Base-by-base conservation (phyloP, 202 grass and related monocot genomes). In the Zoysia matrella region DNA sequence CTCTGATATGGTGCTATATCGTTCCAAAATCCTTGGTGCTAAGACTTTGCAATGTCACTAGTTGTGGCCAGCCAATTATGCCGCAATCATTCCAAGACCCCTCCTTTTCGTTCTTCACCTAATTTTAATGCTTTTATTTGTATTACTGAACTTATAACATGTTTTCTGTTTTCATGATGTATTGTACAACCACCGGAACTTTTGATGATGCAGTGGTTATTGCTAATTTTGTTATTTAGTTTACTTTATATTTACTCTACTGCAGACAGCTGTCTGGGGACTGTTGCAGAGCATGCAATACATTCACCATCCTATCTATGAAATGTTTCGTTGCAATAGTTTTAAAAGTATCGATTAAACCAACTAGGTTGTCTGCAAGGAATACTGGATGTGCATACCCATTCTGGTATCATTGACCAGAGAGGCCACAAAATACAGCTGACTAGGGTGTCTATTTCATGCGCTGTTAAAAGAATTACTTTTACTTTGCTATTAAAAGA, bases 121-220 rank as follows among this genome's bases (percentile, higher is more conserved):
- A 47, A 52, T 46, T 76, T 15, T 46, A 80, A 65, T 75, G 47
- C 52, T 60, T 44, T 79, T 76, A 6, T 36, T 46, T 62, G 65
- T 84, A 76, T 69, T 80, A 58, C 36, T 85, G 11, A 30, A 57
- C 65, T 44, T 52, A 55, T 41, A 71, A 44, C 11, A 44, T 84
- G 13, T 36, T 57, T 80, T 45, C 71, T 66, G 50, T 75, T 69
- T 77, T 65, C 40, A 56, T 84, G 56, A 76, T 50, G 22, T 80
- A 40, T 15, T 72, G 48, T 70, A 62, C 45, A 61, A 47, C 60
- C 41, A 30, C 64, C 3, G 22, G 40, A 36, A 54, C 49, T 51
- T 73, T 75, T 80, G 75, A 54, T 80, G 41, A 79, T 61, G 22
- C 48, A 44, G 73, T 69, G 65, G 50, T 62, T 30, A 30, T 30